These are phyloP conservation scores for Debaryomyces udenii DNA, from an alignment of 1,139 yeast genomes.

Conservation along the genomic window DNA sequence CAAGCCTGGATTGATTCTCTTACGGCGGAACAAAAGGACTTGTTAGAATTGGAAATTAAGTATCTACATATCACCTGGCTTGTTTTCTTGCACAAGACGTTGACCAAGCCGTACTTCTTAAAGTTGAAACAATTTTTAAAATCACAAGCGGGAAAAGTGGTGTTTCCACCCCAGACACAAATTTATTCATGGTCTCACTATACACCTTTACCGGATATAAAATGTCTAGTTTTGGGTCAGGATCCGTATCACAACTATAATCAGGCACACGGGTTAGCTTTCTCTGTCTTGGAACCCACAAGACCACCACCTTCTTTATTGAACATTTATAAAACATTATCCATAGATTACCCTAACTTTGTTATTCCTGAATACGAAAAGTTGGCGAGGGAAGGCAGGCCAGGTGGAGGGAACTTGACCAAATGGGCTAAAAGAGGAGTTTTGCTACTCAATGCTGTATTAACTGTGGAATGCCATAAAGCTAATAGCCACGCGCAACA, in stretches of 20 bases:
- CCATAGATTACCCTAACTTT: constrained; percentile 74
- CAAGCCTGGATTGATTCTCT: constrained; percentile 56
- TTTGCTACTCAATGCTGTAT: constrained; percentile 78
- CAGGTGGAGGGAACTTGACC: constrained; percentile 68
- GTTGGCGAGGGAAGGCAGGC: constrained; percentile 27
- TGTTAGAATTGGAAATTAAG: constrained; percentile 68
- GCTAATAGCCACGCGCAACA: constrained; percentile 89
- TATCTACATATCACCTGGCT: constrained; percentile 83
- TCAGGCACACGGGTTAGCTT: constrained; percentile 97
- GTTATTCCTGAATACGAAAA: constrained; percentile 51
- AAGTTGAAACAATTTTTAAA: constrained; percentile 63
- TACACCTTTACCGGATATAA: constrained; percentile 75
- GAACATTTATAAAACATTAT: constrained; percentile 82
- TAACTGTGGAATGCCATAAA: constrained; percentile 91
- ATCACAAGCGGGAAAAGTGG: constrained; percentile 39
- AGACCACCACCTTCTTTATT: constrained; percentile 90
- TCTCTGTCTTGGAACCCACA: constrained; percentile 80
- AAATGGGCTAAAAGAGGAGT: constrained; percentile 93
- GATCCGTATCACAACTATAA: constrained; percentile 93
- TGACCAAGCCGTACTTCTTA: constrained; percentile 86
- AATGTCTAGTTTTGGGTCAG: constrained; percentile 87
- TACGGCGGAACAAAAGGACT: constrained; percentile 51
- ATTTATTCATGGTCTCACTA: constrained; percentile 93
- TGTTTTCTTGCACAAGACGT: constrained; percentile 63
- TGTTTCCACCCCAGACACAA: constrained; percentile 77